These are phyloP conservation scores for Cyberlindnera americana DNA, from an alignment of 805 yeast species.

Conservation along the genomic window DNA sequence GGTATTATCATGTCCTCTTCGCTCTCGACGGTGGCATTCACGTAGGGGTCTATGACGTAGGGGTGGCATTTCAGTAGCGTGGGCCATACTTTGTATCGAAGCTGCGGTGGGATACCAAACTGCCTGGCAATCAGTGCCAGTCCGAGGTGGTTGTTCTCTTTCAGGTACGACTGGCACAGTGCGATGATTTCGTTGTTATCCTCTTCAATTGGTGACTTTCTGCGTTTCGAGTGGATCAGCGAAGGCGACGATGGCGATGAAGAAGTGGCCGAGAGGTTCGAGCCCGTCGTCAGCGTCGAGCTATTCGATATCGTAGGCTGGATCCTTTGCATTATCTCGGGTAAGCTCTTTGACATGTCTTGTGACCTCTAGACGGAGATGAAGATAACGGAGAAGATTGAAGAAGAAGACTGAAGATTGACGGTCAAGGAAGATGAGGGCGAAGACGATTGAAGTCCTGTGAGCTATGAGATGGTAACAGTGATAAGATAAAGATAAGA, in stretches of 20 bases:
- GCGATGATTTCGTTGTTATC: slow-evolving; percentile 30
- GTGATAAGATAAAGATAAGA: too few species aligned
- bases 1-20: slow-evolving; percentile 31
- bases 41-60: slow-evolving; percentile 70
- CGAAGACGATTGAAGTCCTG: too few species aligned
- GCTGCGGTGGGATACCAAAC: slow-evolving; percentile 78
- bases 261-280: slow-evolving; percentile 12
- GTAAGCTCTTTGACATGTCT: background rate
- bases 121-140: slow-evolving; percentile 79
- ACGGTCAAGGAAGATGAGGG: too few species aligned
- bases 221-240: slow-evolving; percentile 8
- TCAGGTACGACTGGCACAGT: slow-evolving; percentile 53
- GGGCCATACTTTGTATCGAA: slow-evolving; percentile 84
- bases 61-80: slow-evolving; percentile 78
- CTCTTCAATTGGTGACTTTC: slow-evolving; percentile 7
- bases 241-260: slow-evolving; percentile 17
- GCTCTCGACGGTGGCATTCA: slow-evolving; percentile 43
- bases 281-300: slow-evolving; percentile 16
- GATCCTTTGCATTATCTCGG: slow-evolving; percentile 14
- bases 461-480: too few species aligned
- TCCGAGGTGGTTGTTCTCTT: slow-evolving; percentile 63
- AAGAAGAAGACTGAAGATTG: too few species aligned
- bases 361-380: too few species aligned
- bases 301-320: slow-evolving; percentile 21
- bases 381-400: too few species aligned